Evolutionary conservation across 129 eudicot genomes (phyloP), one percentile per base, ranked within the genome.

Genomic region (Chrysanthemum makinoi): DNA sequence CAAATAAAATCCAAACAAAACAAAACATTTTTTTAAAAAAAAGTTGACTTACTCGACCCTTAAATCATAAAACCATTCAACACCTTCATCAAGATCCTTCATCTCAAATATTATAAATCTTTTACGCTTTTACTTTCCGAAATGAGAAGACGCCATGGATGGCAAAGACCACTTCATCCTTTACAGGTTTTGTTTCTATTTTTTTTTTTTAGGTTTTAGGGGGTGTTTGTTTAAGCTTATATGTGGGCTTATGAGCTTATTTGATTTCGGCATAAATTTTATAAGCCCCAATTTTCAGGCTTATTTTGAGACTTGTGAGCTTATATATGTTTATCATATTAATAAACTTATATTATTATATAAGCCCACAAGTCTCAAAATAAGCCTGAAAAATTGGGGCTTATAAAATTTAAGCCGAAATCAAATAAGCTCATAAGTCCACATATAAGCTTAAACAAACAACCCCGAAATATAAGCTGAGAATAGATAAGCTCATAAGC

Each of bases 121-220:
- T 15, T 33, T 53, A 62, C 26, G n/a, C n/a, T 54, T 65, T 54
- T 2, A 15, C 11, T 19, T 44, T 44, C 3, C 13, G 39, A 70
- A 51, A 55, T 81, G 57, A 62, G 30, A 82, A 85, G 96, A 71
- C 88, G 81, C 80, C 95, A 93, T 83, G 96, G 98, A 28, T 93
- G 96, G 98, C 92, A 93, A 73, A 95, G 86, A 26, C 98, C 98
- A 62, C 90, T 93, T 73, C 96, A 93, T 68, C 93, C 96, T 60
- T 81, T 93, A 47, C 98, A 93, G 96, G 98, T 91, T 11, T 11
- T 15, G 13, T 9, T 22, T 68, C 10, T 15, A 2, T 1, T 44
- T 5, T 65, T 26, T 57, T n/a, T n/a, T 61, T 62, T 14, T 0
- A 33, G 4, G 43, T 14, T 35, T 9, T 63, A 28, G 24, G 24